These are phyloP conservation scores for Coemansia sp. DNA, from an alignment of 192 early-diverging fungal species.

Conservation along the genomic window DNA sequence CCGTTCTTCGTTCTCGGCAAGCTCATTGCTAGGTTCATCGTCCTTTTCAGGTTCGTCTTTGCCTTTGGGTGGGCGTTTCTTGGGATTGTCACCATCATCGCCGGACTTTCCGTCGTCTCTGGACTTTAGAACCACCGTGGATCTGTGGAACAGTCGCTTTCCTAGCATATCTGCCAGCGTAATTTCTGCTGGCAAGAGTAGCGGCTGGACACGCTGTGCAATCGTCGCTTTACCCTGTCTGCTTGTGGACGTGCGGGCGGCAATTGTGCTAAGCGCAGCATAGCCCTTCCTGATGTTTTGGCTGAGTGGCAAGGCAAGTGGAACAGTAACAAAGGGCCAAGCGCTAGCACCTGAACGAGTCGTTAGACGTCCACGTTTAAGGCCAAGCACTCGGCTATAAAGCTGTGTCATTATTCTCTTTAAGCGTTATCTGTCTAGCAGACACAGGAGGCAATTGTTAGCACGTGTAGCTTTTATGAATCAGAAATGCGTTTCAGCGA, in stretches of 20 bases:
- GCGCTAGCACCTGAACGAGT: not conserved
- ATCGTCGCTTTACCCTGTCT: not conserved
- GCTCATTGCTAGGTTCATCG: slow-evolving; percentile 2
- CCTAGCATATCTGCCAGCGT: not conserved
- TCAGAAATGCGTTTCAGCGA: not conserved
- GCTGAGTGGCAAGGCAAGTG: not conserved
- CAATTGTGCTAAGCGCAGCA: not conserved
- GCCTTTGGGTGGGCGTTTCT: not conserved
- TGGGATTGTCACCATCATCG: slow-evolving; percentile 14
- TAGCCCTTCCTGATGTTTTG: not conserved
- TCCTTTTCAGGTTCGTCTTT: slow-evolving; percentile 1
- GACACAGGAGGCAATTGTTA: not conserved
- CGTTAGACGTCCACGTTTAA: not conserved
- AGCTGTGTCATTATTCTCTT: slow-evolving; percentile 21
- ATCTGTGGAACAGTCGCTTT: slow-evolving; percentile 28
- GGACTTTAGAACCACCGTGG: slow-evolving; percentile 19
- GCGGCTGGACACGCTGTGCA: not conserved
- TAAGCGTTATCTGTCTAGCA: not conserved
- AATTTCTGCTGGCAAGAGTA: not conserved
- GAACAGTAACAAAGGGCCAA: not conserved
- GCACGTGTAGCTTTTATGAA: not conserved
- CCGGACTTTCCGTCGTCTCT: slow-evolving; percentile 23
- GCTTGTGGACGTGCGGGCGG: not conserved
- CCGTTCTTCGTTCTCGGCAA: slow-evolving; percentile 15
- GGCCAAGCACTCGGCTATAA: slow-evolving; percentile 20